Conservation (phyloP, 768 basidiomycete genomes). For the Trametes cubensis region DNA sequence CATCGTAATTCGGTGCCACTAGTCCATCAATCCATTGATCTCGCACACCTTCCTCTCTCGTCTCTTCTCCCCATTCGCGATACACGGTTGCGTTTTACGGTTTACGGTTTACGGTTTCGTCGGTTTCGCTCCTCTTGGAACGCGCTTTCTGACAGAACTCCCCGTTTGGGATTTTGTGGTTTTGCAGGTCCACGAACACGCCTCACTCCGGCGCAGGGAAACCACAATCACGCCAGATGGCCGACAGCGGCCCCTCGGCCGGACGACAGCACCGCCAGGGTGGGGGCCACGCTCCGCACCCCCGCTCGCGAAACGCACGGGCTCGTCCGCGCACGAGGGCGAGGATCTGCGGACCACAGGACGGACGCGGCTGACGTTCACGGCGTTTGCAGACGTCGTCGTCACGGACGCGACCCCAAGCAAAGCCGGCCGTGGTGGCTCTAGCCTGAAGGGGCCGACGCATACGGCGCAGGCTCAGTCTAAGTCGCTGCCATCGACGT, state of each 20-base stretch:
- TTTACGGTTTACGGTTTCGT: too few species aligned
- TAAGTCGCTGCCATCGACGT: too few species aligned
- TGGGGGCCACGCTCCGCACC: conserved; percentile 20
- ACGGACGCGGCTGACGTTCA: conserved; percentile 27
- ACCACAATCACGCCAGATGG: conserved; percentile 52
- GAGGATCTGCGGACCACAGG: conserved; percentile 30
- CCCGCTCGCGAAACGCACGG: conserved; percentile 21
- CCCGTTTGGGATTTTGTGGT: too few species aligned
- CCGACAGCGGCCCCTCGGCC: conserved; percentile 33
- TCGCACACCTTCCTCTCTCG: not conserved
- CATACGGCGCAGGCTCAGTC: conserved; percentile 7
- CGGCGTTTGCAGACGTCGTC: conserved; percentile 17
- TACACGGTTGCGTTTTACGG: not conserved
- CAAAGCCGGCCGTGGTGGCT: not conserved
- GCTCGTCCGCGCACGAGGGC: conserved; percentile 4
- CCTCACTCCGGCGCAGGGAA: conserved; percentile 45
- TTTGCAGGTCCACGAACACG: conserved; percentile 31
- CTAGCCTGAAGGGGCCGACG: not conserved
- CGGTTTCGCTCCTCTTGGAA: too few species aligned
- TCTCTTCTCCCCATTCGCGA: not conserved
- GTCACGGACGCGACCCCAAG: conserved; percentile 19
- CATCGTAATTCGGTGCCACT: conserved; percentile 2
- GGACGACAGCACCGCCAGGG: not conserved
- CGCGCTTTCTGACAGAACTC: too few species aligned
- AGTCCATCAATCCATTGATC: conserved; percentile 16